A percentile compares a stretch with the other conserved stretches of the same genome.
Conservation (phyloP, 768 basidiomycete genomes). For the Rhizopogon sp. region DNA sequence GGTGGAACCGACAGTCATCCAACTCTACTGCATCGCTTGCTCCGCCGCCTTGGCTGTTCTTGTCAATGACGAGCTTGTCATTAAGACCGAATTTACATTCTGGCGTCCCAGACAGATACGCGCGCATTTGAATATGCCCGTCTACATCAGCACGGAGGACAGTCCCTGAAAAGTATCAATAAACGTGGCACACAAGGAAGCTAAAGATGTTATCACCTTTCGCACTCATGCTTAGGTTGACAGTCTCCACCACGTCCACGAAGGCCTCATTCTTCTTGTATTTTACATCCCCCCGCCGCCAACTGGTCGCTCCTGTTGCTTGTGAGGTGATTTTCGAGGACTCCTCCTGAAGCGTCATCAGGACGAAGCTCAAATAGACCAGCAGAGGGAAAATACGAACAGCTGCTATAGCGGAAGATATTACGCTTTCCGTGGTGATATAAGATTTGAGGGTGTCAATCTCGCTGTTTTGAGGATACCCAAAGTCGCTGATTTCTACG, state of each 20-base stretch:
- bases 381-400: constrained; percentile 36
- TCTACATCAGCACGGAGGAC: constrained; percentile 95
- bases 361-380: background rate
- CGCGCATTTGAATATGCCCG: constrained; percentile 97
- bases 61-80: constrained; percentile 96
- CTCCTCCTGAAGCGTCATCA: constrained; percentile 62
- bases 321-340: constrained; percentile 96
- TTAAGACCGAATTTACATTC: constrained; percentile 99
- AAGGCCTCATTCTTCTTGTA: constrained; percentile 99
- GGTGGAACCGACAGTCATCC: constrained; percentile 98
- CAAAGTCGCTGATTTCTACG: constrained; percentile 97
- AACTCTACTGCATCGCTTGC: constrained; percentile 79
- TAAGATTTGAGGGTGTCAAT: constrained; percentile 96
- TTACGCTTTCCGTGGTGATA: constrained; percentile 96
- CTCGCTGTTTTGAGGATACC: constrained; percentile 98
- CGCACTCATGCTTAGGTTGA: constrained; percentile 95
- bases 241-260: constrained; percentile 97
- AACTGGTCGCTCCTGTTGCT: constrained; percentile 94
- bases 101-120: constrained; percentile 93
- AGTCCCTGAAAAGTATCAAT: constrained; percentile 48
- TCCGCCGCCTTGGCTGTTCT: constrained; percentile 53
- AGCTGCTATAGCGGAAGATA: constrained; percentile 77
- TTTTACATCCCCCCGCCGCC: constrained; percentile 93
- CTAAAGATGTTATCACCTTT: constrained; percentile 48
- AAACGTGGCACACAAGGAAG: background rate